phyloP scores from a whole-genome alignment of 805 yeast species.

The Jamesozyma spencerorum region DNA sequence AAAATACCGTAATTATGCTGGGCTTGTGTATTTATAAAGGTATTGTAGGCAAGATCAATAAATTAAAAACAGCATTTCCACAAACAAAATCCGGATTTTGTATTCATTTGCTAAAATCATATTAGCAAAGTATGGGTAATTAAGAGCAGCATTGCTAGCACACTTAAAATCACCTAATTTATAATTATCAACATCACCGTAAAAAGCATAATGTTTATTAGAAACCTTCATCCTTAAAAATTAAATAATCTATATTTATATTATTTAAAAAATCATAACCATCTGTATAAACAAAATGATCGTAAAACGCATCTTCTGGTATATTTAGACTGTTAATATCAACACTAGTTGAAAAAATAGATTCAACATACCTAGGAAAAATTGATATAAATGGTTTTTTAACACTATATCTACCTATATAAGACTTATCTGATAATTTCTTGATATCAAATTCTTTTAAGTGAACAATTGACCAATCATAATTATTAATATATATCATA shows the following conservation, averaged over 20 bases:
- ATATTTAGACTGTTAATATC: not conserved
- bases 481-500: no score
- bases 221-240: not conserved
- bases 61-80: no score
- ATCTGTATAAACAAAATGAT: not conserved
- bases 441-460: not conserved
- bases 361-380: not conserved
- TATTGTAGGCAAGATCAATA: no score
- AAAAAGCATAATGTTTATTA: slow-evolving; percentile 1
- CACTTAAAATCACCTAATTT: slow-evolving; percentile 3
- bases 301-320: not conserved
- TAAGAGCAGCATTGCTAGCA: slow-evolving; percentile 2
- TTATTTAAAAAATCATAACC: not conserved
- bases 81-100: slow-evolving; percentile 1
- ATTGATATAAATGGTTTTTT: not conserved
- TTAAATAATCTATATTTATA: not conserved
- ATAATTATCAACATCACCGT: slow-evolving; percentile 1
- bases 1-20: no score
- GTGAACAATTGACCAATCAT: not conserved
- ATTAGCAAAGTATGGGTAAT: slow-evolving; percentile 1
- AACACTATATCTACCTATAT: not conserved
- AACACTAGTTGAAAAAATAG: not conserved
- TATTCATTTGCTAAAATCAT: not conserved
- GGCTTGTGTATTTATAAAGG: no score
- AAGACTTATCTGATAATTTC: not conserved